A percentile compares a stretch with the other conserved stretches of the same genome.
These are phyloP conservation scores for Hypoxylon rickii DNA, from an alignment of 495 filamentous ascomycete species.

Conservation along the genomic window DNA sequence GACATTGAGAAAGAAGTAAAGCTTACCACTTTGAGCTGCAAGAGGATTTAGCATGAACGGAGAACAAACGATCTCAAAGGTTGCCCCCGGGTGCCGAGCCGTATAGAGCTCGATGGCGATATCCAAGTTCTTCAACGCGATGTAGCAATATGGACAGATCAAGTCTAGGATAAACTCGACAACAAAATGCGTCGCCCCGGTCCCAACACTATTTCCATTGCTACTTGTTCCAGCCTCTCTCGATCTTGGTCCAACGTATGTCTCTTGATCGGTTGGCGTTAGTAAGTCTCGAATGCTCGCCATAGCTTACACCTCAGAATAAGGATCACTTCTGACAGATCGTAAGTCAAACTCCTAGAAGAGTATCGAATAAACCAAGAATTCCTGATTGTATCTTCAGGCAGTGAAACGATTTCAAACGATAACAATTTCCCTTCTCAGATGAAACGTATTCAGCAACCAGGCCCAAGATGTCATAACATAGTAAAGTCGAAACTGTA, in stretches of 20 bases:
- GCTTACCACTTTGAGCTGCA: constrained; percentile 39
- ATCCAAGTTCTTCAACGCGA: constrained; percentile 74
- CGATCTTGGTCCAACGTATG: neutral
- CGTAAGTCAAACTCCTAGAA: constrained; percentile 21
- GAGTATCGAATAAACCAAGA: constrained; percentile 14
- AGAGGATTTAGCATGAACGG: constrained; percentile 79
- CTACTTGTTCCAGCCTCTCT: neutral
- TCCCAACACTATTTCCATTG: neutral
- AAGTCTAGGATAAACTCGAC: constrained; percentile 80
- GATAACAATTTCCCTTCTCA: neutral
- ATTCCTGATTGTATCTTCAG: too few relatives aligned
- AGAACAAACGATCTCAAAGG: constrained; percentile 70
- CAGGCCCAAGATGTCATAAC: neutral
- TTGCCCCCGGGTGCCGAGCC: constrained; percentile 56
- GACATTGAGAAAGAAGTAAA: neutral
- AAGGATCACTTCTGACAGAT: neutral
- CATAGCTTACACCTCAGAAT: constrained; percentile 3
- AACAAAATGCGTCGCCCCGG: constrained; percentile 49
- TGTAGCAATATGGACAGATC: constrained; percentile 86
- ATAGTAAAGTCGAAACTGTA: too few relatives aligned
- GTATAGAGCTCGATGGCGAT: constrained; percentile 67
- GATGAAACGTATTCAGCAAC: neutral
- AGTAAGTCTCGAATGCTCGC: constrained; percentile 25
- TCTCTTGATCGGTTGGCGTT: neutral
- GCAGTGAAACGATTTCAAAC: too few relatives aligned